Evolutionary conservation across 805 yeast species (phyloP).

Genomic region (Barnettozyma populi): DNA sequence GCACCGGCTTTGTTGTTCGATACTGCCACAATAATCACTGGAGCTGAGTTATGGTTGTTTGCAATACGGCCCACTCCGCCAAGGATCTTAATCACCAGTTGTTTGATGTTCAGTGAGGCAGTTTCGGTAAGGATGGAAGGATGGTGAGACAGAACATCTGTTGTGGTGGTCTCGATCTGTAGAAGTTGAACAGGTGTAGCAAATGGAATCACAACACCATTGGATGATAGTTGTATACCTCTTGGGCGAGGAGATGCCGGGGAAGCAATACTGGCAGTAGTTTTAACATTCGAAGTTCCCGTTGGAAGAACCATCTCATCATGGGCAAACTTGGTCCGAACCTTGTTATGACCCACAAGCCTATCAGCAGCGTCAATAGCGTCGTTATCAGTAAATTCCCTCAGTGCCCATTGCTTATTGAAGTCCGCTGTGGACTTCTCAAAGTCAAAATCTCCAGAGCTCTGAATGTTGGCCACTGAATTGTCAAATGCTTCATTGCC

Average conservation of each 20-base stretch:
- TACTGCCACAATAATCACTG: slow-evolving; percentile 38
- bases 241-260: slow-evolving; percentile 4
- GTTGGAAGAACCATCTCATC: slow-evolving; percentile 59
- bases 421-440: slow-evolving; percentile 75
- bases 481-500: slow-evolving; percentile 43
- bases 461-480: slow-evolving; percentile 42
- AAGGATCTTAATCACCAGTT: slow-evolving; percentile 50
- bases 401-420: slow-evolving; percentile 75
- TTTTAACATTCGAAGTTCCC: background rate
- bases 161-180: slow-evolving; percentile 62
- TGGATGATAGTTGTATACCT: slow-evolving; percentile 13
- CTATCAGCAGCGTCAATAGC: slow-evolving; percentile 53
- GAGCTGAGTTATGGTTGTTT: slow-evolving; percentile 71
- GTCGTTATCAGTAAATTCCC: slow-evolving; percentile 65
- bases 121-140: slow-evolving; percentile 50
- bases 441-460: slow-evolving; percentile 73
- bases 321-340: slow-evolving; percentile 50
- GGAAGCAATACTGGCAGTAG: slow-evolving; percentile 3
- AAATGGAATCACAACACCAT: slow-evolving; percentile 40
- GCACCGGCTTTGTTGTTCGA: slow-evolving; percentile 77
- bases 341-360: slow-evolving; percentile 69
- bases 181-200: slow-evolving; percentile 76
- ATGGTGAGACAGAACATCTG: slow-evolving; percentile 48
- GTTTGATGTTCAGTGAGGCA: slow-evolving; percentile 62
- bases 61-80: slow-evolving; percentile 68